phyloP scores from a whole-genome alignment of 2,329 filamentous ascomycete species.

The Neofusicoccum laricinum region DNA sequence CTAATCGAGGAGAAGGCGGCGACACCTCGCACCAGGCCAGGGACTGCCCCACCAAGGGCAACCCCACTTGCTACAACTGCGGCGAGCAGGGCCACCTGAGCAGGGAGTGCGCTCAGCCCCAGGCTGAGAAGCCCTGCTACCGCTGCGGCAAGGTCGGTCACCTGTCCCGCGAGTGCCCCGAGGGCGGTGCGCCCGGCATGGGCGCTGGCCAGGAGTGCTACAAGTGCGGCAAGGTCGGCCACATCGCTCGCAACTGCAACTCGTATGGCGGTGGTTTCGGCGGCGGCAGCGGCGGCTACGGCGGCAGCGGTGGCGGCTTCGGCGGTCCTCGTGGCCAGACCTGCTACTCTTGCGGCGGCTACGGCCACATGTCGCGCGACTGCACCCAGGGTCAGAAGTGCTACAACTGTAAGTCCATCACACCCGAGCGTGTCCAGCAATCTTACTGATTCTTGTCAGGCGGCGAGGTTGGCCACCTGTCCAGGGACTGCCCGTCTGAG shows the following conservation, averaged over 20 bases:
- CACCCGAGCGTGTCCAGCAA: no score
- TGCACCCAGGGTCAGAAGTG: conserved; percentile 99
- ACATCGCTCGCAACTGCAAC: conserved; percentile 90
- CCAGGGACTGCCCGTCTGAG: conserved; percentile 93
- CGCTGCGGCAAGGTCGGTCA: conserved; percentile 79
- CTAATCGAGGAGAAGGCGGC: conserved; percentile 38
- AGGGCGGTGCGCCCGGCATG: conserved; percentile 52
- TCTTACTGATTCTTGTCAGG: conserved; percentile 42
- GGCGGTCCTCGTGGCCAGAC: conserved; percentile 58
- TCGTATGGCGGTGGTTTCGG: conserved; percentile 53
- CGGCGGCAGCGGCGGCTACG: conserved; percentile 49
- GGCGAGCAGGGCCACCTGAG: conserved; percentile 51
- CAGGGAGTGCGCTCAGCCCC: conserved; percentile 85
- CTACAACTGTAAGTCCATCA: conserved; percentile 78
- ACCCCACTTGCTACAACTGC: conserved; percentile 49
- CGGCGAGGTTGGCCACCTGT: conserved; percentile 88
- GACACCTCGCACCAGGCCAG: conserved; percentile 49
- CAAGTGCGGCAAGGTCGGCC: conserved; percentile 95
- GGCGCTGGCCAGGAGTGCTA: conserved; percentile 71
- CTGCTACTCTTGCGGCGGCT: conserved; percentile 97
- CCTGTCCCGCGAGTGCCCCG: conserved; percentile 80
- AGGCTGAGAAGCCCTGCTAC: conserved; percentile 78
- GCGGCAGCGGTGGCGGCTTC: conserved; percentile 46
- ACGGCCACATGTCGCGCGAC: conserved; percentile 96
- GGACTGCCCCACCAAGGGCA: conserved; percentile 51